Evolutionary conservation across 2,329 filamentous ascomycete species (phyloP), one percentile per base, ranked within the genome.

Genomic region (Clonostachys solani): DNA sequence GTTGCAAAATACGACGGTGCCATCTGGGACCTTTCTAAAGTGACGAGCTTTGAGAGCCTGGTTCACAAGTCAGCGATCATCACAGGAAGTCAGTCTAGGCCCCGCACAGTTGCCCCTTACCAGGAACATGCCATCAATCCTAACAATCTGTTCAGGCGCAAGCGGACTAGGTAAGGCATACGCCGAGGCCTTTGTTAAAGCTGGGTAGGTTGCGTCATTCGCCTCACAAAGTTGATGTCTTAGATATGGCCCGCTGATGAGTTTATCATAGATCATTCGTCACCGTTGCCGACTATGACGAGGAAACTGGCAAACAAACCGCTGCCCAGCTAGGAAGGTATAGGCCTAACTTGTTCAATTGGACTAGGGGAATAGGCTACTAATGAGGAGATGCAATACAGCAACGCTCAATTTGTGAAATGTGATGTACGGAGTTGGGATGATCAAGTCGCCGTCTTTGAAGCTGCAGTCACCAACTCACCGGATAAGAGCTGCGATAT

Each of bases 391-490:
- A 6, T 23, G 19, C n/a, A 6, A 18, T 23, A 4, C 16, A 42
- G 40, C 7, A 42, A 42, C 17, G 15, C 40, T 4, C 40, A 42
- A 17, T 72, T 71, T 49, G 56, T 68, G 13, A 64, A 66, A 49
- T 71, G 69, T 49, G 69, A 75, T 33, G 66, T 74, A 19, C 58
- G 62, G 19, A 58, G 58, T 38, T 75, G 71, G 70, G 63, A 73
- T 0, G 59, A 72, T 19, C 69, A 74, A 50, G 62, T 67, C 6
- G 47, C 47, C 6, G 55, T 72, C 5, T 75, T 75, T 35, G 64
- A 72, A 47, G 61, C 56, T 0, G 69, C 71, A 2, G 63, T 61
- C 18, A 47, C 45, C 1, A 55, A 59, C 23, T 69, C 66, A 9
- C 69, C 68, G 1, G 51, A 55, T 18, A 62, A 67, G 0, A 67